Conservation (phyloP, 208 protist genomes). For the Crithidia bombi region DNA sequence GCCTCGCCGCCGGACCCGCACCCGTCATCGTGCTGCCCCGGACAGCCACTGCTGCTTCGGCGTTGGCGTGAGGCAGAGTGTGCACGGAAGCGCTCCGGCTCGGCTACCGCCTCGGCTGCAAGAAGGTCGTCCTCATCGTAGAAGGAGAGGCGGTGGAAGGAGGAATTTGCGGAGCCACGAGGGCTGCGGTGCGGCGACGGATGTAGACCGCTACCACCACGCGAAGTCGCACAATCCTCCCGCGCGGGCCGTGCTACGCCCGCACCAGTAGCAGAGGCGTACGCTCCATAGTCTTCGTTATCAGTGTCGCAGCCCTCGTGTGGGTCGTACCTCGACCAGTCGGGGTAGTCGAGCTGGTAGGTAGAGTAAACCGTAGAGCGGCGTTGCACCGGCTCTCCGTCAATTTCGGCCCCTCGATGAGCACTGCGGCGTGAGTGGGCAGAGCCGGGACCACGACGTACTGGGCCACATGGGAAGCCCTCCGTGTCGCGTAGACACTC, state of each 20-base stretch:
- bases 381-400: constrained; percentile 1
- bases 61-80: constrained; percentile 5
- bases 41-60: not conserved
- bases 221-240: too few species aligned
- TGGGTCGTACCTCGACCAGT: constrained; percentile 1
- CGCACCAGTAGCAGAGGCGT: not conserved
- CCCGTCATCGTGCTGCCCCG: not conserved
- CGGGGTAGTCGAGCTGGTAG: constrained; percentile 18
- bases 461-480: not conserved
- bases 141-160: constrained; percentile 15
- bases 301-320: not conserved
- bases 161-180: not conserved
- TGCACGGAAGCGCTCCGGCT: constrained; percentile 5
- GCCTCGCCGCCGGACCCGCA: constrained; percentile 12
- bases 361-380: constrained; percentile 14
- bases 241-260: not conserved
- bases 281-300: not conserved
- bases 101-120: constrained; percentile 14
- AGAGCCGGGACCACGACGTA: not conserved
- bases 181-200: not conserved
- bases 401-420: too few species aligned
- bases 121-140: constrained; percentile 23
- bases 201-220: not conserved
- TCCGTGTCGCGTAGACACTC: constrained; percentile 18
- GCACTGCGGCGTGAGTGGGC: not conserved